These are phyloP conservation scores for Xylariaceae sp. DNA, from an alignment of 2,329 filamentous ascomycete genomes.

Conservation along the genomic window DNA sequence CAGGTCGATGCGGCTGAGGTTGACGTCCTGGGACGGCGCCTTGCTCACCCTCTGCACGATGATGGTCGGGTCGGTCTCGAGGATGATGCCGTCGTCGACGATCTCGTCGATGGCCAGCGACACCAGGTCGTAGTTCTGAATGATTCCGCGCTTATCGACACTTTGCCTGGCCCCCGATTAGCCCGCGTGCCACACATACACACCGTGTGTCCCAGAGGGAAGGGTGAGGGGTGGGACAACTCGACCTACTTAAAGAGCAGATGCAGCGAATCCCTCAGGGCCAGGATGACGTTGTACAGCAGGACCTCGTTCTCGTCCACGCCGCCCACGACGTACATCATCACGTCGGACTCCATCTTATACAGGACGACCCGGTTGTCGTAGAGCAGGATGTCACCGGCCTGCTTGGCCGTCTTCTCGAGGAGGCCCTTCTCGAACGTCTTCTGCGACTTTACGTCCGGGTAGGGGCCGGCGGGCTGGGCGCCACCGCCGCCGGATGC, in stretches of 20 bases:
- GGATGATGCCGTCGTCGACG: constrained; percentile 91
- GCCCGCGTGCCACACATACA: not conserved
- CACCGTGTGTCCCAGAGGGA: constrained; percentile 39
- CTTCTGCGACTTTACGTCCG: constrained; percentile 90
- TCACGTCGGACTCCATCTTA: constrained; percentile 97
- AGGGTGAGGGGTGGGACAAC: no score
- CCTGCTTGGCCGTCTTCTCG: constrained; percentile 95
- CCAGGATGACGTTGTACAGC: constrained; percentile 90
- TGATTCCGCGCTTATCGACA: constrained; percentile 94
- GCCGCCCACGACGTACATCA: constrained; percentile 90
- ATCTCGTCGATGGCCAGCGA: constrained; percentile 94
- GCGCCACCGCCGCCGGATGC: constrained; percentile 49
- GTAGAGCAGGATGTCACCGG: constrained; percentile 93
- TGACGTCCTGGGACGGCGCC: constrained; percentile 87
- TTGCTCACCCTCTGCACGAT: constrained; percentile 90
- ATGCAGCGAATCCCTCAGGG: constrained; percentile 86
- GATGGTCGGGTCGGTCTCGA: constrained; percentile 95
- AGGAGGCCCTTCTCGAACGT: constrained; percentile 94
- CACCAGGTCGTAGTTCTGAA: constrained; percentile 98
- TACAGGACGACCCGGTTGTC: constrained; percentile 96
- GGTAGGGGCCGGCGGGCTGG: constrained; percentile 70
- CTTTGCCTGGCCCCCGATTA: constrained; percentile 67
- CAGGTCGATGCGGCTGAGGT: constrained; percentile 91
- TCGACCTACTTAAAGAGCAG: constrained; percentile 86
- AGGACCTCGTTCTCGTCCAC: constrained; percentile 96